phyloP scores from a whole-genome alignment of 148 eudicot genomes.

The Chenopodium formosanum region DNA sequence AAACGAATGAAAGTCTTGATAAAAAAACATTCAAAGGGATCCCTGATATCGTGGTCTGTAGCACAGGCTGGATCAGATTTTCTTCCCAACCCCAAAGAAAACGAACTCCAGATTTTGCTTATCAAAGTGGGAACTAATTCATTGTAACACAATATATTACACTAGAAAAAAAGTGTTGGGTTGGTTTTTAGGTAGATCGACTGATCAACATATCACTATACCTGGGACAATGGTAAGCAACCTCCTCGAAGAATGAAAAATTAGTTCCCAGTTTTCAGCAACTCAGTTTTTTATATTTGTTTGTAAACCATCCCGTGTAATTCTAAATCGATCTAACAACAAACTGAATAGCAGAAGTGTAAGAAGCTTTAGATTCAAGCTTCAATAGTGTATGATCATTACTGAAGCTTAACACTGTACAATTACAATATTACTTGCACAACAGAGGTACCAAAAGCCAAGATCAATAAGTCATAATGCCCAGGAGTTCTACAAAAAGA shows the following conservation, averaged over 20 bases:
- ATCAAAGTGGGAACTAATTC: too few relatives aligned
- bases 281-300: too few relatives aligned
- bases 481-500: slow-evolving; percentile 21
- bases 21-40: neutral
- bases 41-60: neutral
- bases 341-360: neutral
- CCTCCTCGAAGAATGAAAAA: neutral
- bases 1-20: neutral
- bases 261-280: too few relatives aligned
- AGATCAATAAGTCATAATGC: slow-evolving; percentile 21
- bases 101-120: neutral
- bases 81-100: neutral
- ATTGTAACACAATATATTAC: neutral
- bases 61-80: neutral
- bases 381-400: slow-evolving; percentile 19
- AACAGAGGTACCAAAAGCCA: slow-evolving; percentile 22
- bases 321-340: neutral
- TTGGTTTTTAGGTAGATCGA: neutral
- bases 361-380: neutral
- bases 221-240: neutral
- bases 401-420: slow-evolving; percentile 28
- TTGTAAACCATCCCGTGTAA: too few relatives aligned
- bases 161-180: neutral
- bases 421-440: slow-evolving; percentile 20
- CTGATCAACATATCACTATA: too few relatives aligned